phyloP scores from a whole-genome alignment of 352 stramenopile genomes.

The Phytophthora ohioensis region DNA sequence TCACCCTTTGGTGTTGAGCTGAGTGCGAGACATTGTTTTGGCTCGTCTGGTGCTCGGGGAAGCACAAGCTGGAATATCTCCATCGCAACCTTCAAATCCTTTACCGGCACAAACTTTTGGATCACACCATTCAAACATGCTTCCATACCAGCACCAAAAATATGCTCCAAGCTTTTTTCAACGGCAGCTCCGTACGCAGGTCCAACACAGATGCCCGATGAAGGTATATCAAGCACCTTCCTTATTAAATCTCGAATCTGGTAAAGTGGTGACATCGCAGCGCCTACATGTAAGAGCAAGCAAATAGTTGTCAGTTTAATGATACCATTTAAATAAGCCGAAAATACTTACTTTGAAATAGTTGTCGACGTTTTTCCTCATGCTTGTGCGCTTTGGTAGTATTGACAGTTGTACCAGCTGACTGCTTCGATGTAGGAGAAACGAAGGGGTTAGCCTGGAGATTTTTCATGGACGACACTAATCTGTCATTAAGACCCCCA shows the following conservation, averaged over 20 bases:
- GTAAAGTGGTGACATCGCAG: conserved; percentile 48
- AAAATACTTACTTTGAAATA: conserved; percentile 46
- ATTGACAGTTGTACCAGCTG: conserved; percentile 2
- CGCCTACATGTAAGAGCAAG: conserved; percentile 32
- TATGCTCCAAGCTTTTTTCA: conserved; percentile 45
- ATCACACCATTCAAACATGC: conserved; percentile 54
- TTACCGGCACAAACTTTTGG: conserved; percentile 38
- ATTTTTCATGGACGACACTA: conserved; percentile 40
- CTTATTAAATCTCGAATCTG: conserved; percentile 56
- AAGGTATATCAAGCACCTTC: conserved; percentile 36
- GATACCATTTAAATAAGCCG: neutral
- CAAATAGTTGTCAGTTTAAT: neutral
- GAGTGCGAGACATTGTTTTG: conserved; percentile 37
- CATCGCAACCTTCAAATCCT: conserved; percentile 55
- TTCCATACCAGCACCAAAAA: conserved; percentile 56
- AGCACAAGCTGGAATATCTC: conserved; percentile 65
- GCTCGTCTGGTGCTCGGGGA: conserved; percentile 40
- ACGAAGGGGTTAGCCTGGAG: conserved; percentile 8
- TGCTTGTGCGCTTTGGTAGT: conserved; percentile 9
- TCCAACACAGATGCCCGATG: conserved; percentile 14
- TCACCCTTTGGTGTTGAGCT: conserved; percentile 28
- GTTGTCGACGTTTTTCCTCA: conserved; percentile 23
- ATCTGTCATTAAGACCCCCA: conserved; percentile 47
- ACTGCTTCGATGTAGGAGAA: conserved; percentile 5
- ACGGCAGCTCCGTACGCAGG: conserved; percentile 39